Evolutionary conservation across 75 land plant genomes (phyloP), one percentile per base, ranked within the genome.

Genomic region (Picea glauca): DNA sequence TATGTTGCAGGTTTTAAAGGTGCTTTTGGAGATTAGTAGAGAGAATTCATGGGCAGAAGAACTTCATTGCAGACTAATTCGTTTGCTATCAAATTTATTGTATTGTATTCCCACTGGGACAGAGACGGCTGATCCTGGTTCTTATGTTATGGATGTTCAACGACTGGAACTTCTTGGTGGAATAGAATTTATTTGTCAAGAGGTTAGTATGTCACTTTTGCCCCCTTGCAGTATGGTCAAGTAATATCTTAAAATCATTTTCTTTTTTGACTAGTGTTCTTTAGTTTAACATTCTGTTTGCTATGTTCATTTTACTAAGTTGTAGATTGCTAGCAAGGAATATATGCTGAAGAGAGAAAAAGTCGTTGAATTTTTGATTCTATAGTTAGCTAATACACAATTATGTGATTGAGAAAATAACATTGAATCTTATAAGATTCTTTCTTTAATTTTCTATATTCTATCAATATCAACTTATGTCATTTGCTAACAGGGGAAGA

Each of bases 31-130:
- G 65, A 83, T 90, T 20, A 95, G 99, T 78, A 84, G 94, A 79
- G 84, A 80, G 64, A 84, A 93, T 83, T 92, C 96, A 74, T 98
- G 99, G 99, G 98, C 99, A 56, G 94, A 95, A 80, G 87, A 89
- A 67, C 91, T 98, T 76, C 98, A 93, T 80, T 87, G 92, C 80
- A 92, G 85, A 74, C 91, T 98, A 66, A 89, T 98, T 72, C 83
- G 92, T 83, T 86, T 98, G 89, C 72, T 96, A 67, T 84, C 91
- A 75, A 98, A 92, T 80, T 85, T 95, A 90, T 81, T 91, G 74
- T 98, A 98, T 73, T 76, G 78, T 74, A 67, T 84, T 35, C 64
- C 87, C 50, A 81, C 68, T 78, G 82, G 50, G 14, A 23, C 77
- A 46, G 17, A n/a, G 32, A 74, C 73, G 30, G 78, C 54, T 81